Evolutionary conservation across 2,329 filamentous ascomycete genomes (phyloP).

Genomic region (Fusarium virguliforme): DNA sequence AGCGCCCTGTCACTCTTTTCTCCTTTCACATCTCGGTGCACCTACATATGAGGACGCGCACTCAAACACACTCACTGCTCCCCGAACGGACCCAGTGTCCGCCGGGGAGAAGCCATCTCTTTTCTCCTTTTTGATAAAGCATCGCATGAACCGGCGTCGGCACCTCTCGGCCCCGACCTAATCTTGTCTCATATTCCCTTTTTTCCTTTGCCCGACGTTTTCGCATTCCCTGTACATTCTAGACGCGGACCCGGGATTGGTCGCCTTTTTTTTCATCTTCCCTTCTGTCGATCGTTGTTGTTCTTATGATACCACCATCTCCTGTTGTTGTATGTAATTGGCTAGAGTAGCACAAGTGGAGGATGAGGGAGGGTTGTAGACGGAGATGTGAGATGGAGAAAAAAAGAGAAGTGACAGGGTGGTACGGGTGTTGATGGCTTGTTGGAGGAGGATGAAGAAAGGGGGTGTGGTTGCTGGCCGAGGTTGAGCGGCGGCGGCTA

Average conservation of each 20-base stretch:
- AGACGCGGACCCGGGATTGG: constrained; percentile 55
- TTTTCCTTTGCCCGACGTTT: constrained; percentile 41
- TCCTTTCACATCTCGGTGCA: constrained; percentile 32
- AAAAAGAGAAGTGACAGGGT: constrained; percentile 36
- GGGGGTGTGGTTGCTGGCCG: constrained; percentile 42
- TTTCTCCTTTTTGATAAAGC: constrained; percentile 44
- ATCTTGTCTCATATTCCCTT: constrained; percentile 53
- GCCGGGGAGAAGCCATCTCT: constrained; percentile 32
- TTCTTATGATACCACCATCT: constrained; percentile 55
- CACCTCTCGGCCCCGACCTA: constrained; percentile 53
- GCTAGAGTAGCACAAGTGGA: constrained; percentile 44
- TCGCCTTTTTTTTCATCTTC: constrained; percentile 43
- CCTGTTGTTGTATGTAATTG: constrained; percentile 54
- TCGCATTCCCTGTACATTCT: constrained; percentile 56
- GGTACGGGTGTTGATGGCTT: constrained; percentile 27
- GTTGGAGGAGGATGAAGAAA: constrained; percentile 11
- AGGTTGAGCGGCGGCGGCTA: constrained; percentile 42
- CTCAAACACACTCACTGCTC: constrained; percentile 37
- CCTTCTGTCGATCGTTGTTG: constrained; percentile 47
- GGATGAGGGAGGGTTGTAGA: constrained; percentile 32
- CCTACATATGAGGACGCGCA: constrained; percentile 37
- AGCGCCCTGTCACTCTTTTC: constrained; percentile 36
- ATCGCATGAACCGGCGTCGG: constrained; percentile 52
- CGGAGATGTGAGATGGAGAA: constrained; percentile 35
- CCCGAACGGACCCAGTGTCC: constrained; percentile 37